Evolutionary conservation across 192 early-diverging fungal species (phyloP).

Genomic region (Mortierella antarctica): DNA sequence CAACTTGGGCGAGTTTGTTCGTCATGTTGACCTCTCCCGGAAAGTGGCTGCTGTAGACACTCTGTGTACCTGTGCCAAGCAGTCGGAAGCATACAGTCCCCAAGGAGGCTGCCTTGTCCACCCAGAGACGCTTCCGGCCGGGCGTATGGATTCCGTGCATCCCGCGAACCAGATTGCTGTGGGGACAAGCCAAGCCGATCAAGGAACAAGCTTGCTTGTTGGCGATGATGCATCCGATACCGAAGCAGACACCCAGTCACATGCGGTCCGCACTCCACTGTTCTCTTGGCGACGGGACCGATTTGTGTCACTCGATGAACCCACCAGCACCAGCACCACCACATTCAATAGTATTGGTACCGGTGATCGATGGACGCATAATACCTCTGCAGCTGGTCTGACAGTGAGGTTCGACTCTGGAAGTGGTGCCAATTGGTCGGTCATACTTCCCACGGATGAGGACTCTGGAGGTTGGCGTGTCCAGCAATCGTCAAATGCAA

Average conservation of each 20-base stretch:
- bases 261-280: too few relatives aligned
- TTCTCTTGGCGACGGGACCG: too few relatives aligned
- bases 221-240: background rate
- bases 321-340: too few relatives aligned
- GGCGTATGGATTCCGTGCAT: background rate
- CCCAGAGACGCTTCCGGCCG: background rate
- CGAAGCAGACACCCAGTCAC: background rate
- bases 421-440: too few relatives aligned
- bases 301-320: too few relatives aligned
- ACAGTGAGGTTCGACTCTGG: too few relatives aligned
- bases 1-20: slow-evolving; percentile 54
- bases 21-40: slow-evolving; percentile 55
- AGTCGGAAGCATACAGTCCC: background rate
- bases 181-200: slow-evolving; percentile 4
- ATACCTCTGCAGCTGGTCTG: too few relatives aligned
- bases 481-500: too few relatives aligned
- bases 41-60: background rate
- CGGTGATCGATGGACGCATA: too few relatives aligned
- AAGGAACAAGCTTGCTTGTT: slow-evolving; percentile 1
- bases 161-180: background rate
- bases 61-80: background rate
- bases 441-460: too few relatives aligned
- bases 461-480: too few relatives aligned
- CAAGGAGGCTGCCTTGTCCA: background rate
- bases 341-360: too few relatives aligned